These are phyloP conservation scores for Leccinum olivaceopallidum DNA, from an alignment of 768 basidiomycete species.

Conservation along the genomic window DNA sequence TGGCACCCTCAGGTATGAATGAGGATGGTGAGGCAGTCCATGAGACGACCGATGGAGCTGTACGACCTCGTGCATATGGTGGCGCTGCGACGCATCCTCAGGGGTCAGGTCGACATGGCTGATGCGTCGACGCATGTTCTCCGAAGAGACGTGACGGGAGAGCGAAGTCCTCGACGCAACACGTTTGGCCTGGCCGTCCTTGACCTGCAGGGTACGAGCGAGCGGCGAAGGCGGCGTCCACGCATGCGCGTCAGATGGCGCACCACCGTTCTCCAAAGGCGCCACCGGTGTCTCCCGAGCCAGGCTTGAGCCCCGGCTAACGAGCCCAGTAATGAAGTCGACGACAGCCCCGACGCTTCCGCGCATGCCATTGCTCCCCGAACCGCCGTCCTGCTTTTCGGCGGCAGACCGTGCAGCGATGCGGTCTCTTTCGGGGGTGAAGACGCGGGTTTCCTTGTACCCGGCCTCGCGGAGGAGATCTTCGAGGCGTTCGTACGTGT, in stretches of 20 bases:
- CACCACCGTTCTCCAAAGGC: conserved; percentile 8
- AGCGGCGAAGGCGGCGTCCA: conserved; percentile 32
- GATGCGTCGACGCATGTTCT: conserved; percentile 18
- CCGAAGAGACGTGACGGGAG: conserved; percentile 22
- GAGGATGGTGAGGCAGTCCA: conserved; percentile 24
- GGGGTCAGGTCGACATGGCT: conserved; percentile 11
- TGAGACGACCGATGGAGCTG: conserved; percentile 28
- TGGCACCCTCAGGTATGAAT: conserved; percentile 19
- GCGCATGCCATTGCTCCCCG: conserved; percentile 40
- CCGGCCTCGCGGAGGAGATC: conserved; percentile 86
- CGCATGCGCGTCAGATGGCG: conserved; percentile 7
- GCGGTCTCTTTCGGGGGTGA: conserved; percentile 80
- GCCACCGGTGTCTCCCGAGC: conserved; percentile 15
- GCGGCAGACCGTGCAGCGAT: conserved; percentile 28
- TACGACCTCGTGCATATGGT: conserved; percentile 11
- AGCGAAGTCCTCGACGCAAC: conserved; percentile 20
- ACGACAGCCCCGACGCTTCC: conserved; percentile 55
- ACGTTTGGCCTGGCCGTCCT: conserved; percentile 10
- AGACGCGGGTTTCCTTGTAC: conserved; percentile 89
- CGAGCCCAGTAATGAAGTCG: conserved; percentile 64
- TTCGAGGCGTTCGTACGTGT: conserved; percentile 81
- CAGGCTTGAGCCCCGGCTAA: conserved; percentile 34
- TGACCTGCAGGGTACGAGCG: conserved; percentile 14
- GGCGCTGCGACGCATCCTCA: conserved; percentile 10
- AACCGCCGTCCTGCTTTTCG: conserved; percentile 26